Conservation (phyloP, 2,329 filamentous ascomycete genomes). For the Hymenoscyphus fructigenus region DNA sequence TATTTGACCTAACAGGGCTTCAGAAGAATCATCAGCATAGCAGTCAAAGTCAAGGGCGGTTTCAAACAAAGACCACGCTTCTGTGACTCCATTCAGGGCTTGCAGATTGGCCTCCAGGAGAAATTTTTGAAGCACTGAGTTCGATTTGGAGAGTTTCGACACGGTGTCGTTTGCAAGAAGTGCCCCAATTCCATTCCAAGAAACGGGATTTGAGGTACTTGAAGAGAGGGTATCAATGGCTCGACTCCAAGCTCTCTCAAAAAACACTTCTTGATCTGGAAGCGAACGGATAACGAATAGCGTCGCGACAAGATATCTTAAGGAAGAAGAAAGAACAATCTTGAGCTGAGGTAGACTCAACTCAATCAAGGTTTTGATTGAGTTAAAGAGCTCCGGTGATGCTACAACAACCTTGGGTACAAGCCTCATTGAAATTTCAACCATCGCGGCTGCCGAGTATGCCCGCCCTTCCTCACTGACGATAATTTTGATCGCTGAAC, state of each 20-base stretch:
- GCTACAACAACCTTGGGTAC: slow-evolving; percentile 42
- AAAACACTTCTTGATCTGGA: slow-evolving; percentile 36
- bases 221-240: slow-evolving; percentile 46
- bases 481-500: slow-evolving; percentile 47
- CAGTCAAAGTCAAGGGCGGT: slow-evolving; percentile 43
- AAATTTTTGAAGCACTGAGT: slow-evolving; percentile 47
- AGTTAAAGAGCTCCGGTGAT: slow-evolving; percentile 44
- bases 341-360: slow-evolving; percentile 53
- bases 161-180: slow-evolving; percentile 49
- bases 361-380: slow-evolving; percentile 51
- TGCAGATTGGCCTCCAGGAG: slow-evolving; percentile 44
- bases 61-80: slow-evolving; percentile 49
- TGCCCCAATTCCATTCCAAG: slow-evolving; percentile 41
- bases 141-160: slow-evolving; percentile 41
- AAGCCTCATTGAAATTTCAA: slow-evolving; percentile 52
- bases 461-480: slow-evolving; percentile 61
- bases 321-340: slow-evolving; percentile 68
- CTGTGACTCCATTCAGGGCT: slow-evolving; percentile 38
- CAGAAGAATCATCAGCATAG: slow-evolving; percentile 32
- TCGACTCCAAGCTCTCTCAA: slow-evolving; percentile 28
- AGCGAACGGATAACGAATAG: slow-evolving; percentile 56
- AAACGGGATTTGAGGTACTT: slow-evolving; percentile 30
- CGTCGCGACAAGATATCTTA: slow-evolving; percentile 62
- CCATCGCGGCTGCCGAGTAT: slow-evolving; percentile 59
- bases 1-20: slow-evolving; percentile 35